Conservation (phyloP, 2,329 filamentous ascomycete genomes). For the Macrophomina phaseolina region DNA sequence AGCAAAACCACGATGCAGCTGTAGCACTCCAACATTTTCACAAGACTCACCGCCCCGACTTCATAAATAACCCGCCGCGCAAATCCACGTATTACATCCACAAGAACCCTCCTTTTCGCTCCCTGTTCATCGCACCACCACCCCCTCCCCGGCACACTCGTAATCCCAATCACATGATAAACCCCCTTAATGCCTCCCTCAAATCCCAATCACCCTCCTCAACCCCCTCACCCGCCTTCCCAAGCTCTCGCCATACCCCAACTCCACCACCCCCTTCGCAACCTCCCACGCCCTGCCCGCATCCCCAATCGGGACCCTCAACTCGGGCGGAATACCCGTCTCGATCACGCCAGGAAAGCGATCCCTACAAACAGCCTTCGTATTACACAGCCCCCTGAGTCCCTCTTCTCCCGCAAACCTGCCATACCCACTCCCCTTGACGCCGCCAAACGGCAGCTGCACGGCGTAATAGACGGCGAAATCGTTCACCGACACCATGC, state of each 20-base stretch:
- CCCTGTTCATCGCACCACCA: too few relatives aligned
- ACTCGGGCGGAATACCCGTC: conserved; percentile 79
- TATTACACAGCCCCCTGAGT: conserved; percentile 80
- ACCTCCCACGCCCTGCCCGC: conserved; percentile 47
- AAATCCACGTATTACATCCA: too few relatives aligned
- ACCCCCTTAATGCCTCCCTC: background rate
- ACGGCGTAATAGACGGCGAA: conserved; percentile 94
- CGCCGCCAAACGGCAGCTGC: conserved; percentile 90
- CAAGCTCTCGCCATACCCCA: conserved; percentile 54
- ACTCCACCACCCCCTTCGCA: conserved; percentile 53
- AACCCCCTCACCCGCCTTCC: conserved; percentile 48
- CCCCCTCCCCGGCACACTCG: too few relatives aligned
- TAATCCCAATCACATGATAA: background rate
- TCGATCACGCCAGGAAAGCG: conserved; percentile 61
- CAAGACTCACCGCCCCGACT: too few relatives aligned
- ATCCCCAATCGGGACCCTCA: conserved; percentile 76
- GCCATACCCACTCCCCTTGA: conserved; percentile 87
- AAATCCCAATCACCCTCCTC: conserved; percentile 36
- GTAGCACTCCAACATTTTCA: background rate
- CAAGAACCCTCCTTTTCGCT: too few relatives aligned
- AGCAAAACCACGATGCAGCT: too few relatives aligned
- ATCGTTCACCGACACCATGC: conserved; percentile 95
- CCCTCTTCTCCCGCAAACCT: conserved; percentile 92
- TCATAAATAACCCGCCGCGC: too few relatives aligned
- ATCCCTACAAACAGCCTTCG: conserved; percentile 86